Base-by-base conservation (phyloP, 768 basidiomycete species). In the Calocybe cyanea region DNA sequence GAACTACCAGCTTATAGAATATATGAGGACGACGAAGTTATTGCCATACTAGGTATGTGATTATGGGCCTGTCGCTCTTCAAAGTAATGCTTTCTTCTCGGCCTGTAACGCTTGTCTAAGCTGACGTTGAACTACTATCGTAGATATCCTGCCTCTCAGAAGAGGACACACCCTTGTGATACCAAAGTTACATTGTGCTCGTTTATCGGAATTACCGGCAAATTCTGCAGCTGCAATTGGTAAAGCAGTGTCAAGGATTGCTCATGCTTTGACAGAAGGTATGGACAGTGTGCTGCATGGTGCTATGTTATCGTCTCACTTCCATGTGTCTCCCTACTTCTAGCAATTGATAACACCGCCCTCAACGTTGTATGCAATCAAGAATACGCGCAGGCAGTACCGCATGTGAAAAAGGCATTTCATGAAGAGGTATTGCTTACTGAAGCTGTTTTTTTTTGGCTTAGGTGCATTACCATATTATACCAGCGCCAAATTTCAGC, bases 301-400 rank as follows among this genome's bases (percentile, higher is more conserved):
- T 28, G 25, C 11, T 28, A 28, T 28, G 5, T 28, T n/a, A n/a
- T n/a, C n/a, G n/a, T n/a, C n/a, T n/a, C n/a, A n/a, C 25, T 11
- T 11, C 11, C 25, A 28, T 28, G 11, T 28, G 11, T 28, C 11
- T 11, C 11, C 25, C 11, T 5, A 11, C 31, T 24, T 17, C 4
- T 44, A 86, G 84, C 78, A 1, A 53, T 85, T 19, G 69, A 76
- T 9, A 82, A 86, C 52, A 83, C 82, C 13, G 83, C 70, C 6
- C 67, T 88, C 38, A 88, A 87, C 57, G 77, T 88, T 5, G 85
- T 87, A 3, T 86, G 85, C 55, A 87, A 87, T 57, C 85, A 88
- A 57, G 85, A 87, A 61, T 88, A 88, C 54, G 86, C 86, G 0
- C 86, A 88, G 57, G 83, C 82, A 3, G 83, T 88, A 6, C 80